phyloP scores from a whole-genome alignment of 106 monocot species.

The Ottelia alismoides region DNA sequence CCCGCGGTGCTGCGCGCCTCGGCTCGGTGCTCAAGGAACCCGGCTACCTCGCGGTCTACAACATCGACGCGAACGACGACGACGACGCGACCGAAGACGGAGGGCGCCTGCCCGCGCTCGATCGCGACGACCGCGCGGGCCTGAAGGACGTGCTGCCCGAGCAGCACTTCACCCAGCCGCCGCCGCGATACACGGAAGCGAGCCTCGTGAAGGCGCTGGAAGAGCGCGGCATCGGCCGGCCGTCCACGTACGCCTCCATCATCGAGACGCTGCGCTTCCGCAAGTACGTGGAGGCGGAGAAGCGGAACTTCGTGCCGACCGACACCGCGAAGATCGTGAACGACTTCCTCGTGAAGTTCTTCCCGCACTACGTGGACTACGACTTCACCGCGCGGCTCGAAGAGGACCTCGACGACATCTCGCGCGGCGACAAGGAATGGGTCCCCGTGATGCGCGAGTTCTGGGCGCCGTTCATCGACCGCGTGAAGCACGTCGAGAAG shows the following conservation, averaged over 20 bases:
- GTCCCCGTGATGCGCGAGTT: not conserved
- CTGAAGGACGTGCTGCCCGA: not conserved
- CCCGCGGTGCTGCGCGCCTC: not conserved
- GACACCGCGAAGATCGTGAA: no score
- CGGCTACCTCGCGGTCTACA: not conserved
- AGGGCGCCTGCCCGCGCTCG: no score
- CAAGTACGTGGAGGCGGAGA: no score
- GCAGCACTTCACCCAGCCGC: not conserved
- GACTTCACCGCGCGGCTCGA: not conserved
- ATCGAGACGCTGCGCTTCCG: no score
- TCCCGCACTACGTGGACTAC: no score
- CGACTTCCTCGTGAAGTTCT: no score
- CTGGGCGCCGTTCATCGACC: not conserved
- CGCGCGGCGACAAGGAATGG: not conserved
- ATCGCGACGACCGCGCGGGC: not conserved
- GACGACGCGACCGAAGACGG: no score
- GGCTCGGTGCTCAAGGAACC: not conserved
- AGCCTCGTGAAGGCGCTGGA: not conserved
- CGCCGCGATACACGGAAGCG: not conserved
- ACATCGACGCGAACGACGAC: not conserved
- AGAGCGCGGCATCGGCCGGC: not conserved
- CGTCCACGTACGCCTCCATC: not conserved
- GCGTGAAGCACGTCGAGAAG: not conserved
- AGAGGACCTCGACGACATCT: not conserved
- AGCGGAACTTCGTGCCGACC: no score